phyloP scores from a whole-genome alignment of 305 asterid species.

The Fraxinus paxiana region DNA sequence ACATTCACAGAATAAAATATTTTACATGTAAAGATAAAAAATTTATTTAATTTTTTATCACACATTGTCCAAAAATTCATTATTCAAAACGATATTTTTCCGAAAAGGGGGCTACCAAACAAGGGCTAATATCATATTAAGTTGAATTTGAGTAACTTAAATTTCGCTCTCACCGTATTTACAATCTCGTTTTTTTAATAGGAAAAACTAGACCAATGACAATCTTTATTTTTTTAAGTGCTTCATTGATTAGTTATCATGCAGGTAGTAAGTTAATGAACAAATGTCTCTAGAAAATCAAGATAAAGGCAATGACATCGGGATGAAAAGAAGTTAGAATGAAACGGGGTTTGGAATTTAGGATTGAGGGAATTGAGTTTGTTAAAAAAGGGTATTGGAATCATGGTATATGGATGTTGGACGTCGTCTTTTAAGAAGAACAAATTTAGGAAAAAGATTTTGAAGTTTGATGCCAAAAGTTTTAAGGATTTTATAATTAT shows the following conservation, averaged over 20 bases:
- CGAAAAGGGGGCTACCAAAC: too few species aligned
- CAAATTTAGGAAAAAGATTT: background rate
- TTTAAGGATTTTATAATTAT: background rate
- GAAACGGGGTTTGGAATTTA: background rate
- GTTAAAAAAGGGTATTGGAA: background rate
- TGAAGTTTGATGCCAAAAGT: background rate
- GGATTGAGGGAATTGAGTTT: background rate
- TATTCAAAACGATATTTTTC: too few species aligned
- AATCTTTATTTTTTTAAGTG: too few species aligned
- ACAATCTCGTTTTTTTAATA: background rate
- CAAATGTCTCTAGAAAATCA: background rate
- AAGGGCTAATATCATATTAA: background rate
- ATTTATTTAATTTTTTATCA: too few species aligned
- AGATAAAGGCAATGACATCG: background rate
- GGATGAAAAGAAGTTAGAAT: background rate
- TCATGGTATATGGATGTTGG: background rate
- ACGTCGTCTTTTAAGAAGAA: background rate
- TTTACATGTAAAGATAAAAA: too few species aligned
- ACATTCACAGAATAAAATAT: too few species aligned
- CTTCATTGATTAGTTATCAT: background rate
- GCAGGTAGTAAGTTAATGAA: background rate
- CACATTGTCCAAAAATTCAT: too few species aligned
- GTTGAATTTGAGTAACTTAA: background rate
- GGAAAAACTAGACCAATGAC: background rate
- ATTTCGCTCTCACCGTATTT: background rate